Evolutionary conservation across 257 asterid species (phyloP), one percentile per base, ranked within the genome.

Genomic region (Phtheirospermum japonicum): DNA sequence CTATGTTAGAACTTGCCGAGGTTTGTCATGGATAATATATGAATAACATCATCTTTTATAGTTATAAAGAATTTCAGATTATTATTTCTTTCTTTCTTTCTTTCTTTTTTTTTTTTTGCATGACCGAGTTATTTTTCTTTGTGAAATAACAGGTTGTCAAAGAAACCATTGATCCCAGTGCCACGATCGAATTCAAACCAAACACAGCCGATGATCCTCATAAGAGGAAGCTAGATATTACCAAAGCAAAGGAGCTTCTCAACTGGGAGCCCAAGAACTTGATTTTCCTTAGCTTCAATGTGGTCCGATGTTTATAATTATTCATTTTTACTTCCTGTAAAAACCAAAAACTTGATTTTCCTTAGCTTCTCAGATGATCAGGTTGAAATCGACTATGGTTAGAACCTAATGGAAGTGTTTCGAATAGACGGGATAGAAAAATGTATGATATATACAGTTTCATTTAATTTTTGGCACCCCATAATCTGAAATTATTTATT

Each of bases 191-290:
- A 63, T 89, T 85, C 79, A 89, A 64, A 76, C 79, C 87, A 5
- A 93, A 93, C 86, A 93, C 99, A 4, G 99, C 92, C 30, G 97
- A 93, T 61, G 99, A 87, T 75, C 99, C 99, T 70, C 99, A 93
- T 66, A 89, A 89, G 82, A 83, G 99, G 73, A 93, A 93, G 67
- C 99, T 97, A 9, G 97, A 93, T 69, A 93, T 93, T 13, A 78
- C 71, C 76, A 89, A 90, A 74, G 99, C 99, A 33, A 93, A 85
- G 77, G 94, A 87, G 42, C 86, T 87, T 46, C 86, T 93, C 55
- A 83, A 93, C 70, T 93, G 99, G 99, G 97, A 89, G 82, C 99
- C 99, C 6, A 87, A 79, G 73, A 70, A n/a, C n/a, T n/a, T n/a
- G n/a, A n/a, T n/a, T n/a, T n/a, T n/a, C n/a, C n/a, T n/a, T n/a